A percentile compares a stretch with the other conserved stretches of the same genome.
Conservation (phyloP, 768 basidiomycete genomes). For the Amyloporia xantha region DNA sequence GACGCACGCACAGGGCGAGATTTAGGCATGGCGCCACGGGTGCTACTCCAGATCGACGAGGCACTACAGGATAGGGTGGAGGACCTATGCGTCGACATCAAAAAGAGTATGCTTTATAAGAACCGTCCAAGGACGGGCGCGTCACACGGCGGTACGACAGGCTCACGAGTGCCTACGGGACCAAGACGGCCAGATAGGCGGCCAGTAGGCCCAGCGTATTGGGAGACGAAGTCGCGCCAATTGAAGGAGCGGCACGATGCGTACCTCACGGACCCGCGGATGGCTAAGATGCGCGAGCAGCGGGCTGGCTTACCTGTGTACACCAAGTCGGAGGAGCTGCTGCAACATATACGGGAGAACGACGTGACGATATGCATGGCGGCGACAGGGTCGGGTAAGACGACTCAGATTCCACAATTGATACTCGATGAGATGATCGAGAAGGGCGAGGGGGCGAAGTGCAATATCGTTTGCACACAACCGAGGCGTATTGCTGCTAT, state of each 20-base stretch:
- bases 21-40: constrained; percentile 63
- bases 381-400: constrained; percentile 89
- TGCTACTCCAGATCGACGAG: constrained; percentile 59
- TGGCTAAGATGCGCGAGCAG: constrained; percentile 61
- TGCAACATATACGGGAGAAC: constrained; percentile 63
- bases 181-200: constrained; percentile 18
- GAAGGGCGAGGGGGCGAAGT: constrained; percentile 69
- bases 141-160: constrained; percentile 4
- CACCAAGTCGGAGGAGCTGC: constrained; percentile 55
- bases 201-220: constrained; percentile 23
- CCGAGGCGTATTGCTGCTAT: constrained; percentile 89
- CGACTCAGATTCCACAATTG: constrained; percentile 90
- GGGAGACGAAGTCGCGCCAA: constrained; percentile 47
- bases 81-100: constrained; percentile 63
- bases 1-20: constrained; percentile 60
- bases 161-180: neutral
- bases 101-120: constrained; percentile 54
- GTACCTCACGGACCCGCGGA: constrained; percentile 54
- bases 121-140: constrained; percentile 41
- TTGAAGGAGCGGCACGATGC: constrained; percentile 46
- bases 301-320: constrained; percentile 72
- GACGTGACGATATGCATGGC: constrained; percentile 89
- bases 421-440: constrained; percentile 81
- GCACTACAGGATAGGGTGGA: constrained; percentile 62
- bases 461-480: constrained; percentile 91